These are phyloP conservation scores for Kodamaea fukazawae DNA, from an alignment of 805 yeast genomes.

Conservation along the genomic window DNA sequence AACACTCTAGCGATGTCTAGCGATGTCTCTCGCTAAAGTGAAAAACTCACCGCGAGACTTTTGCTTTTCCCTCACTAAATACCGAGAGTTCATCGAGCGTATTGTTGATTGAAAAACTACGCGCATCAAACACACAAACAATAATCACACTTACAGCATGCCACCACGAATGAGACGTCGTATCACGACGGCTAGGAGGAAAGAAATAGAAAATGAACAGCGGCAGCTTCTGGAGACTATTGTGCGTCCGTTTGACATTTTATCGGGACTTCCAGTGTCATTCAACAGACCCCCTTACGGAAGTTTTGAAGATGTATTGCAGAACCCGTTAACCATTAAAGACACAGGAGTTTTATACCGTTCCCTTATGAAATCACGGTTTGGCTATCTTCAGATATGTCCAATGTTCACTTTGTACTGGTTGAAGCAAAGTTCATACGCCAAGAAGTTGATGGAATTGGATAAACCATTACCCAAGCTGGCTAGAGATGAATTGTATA, in stretches of 20 bases:
- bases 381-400: constrained; percentile 52
- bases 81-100: too few species aligned
- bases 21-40: too few species aligned
- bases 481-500: constrained; percentile 15
- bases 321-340: constrained; percentile 63
- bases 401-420: constrained; percentile 78
- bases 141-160: constrained; percentile 28
- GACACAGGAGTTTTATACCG: constrained; percentile 72
- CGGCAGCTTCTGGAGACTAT: constrained; percentile 32
- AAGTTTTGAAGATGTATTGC: constrained; percentile 46
- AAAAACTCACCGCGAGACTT: too few species aligned
- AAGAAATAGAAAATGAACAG: constrained; percentile 43
- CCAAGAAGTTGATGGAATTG: constrained; percentile 41
- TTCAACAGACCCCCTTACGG: constrained; percentile 61
- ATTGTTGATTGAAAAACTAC: too few species aligned
- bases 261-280: constrained; percentile 68
- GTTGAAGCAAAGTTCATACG: constrained; percentile 65
- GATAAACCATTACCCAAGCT: constrained; percentile 35
- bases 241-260: constrained; percentile 62
- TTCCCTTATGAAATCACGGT: constrained; percentile 72
- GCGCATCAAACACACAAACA: too few species aligned
- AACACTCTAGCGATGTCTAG: too few species aligned
- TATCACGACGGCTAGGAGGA: constrained; percentile 40
- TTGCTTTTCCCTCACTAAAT: too few species aligned
- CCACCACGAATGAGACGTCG: constrained; percentile 45